phyloP scores from a whole-genome alignment of 2,329 filamentous ascomycete genomes.

The Diplodia scrobiculata region DNA sequence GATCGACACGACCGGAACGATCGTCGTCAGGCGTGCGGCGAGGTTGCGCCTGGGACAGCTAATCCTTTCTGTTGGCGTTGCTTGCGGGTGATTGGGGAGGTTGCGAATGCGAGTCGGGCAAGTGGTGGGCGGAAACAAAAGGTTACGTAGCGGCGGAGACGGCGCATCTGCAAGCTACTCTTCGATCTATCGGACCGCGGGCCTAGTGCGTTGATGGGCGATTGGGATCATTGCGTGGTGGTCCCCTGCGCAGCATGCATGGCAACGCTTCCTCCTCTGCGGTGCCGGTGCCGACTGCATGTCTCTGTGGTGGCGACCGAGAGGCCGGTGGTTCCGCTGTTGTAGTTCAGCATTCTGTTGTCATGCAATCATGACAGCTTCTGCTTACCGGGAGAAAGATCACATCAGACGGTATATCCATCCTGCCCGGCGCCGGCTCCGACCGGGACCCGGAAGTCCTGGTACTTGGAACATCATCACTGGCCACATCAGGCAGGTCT shows the following conservation, averaged over 20 bases:
- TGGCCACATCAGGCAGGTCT: conserved; percentile 15
- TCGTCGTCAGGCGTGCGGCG: neutral
- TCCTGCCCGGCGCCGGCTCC: neutral
- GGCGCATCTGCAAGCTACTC: conserved; percentile 8
- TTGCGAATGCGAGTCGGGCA: neutral
- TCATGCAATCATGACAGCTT: neutral
- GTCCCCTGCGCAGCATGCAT: neutral
- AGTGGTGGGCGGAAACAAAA: neutral
- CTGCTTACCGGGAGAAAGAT: neutral
- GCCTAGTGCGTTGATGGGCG: neutral
- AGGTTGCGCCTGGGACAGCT: neutral
- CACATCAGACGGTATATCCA: neutral
- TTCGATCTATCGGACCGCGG: conserved; percentile 21
- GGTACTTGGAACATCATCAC: conserved; percentile 4
- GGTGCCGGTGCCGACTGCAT: neutral
- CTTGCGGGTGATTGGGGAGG: neutral
- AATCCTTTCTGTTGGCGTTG: neutral
- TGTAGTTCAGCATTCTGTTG: too few species aligned
- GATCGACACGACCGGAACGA: conserved; percentile 2
- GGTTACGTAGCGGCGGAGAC: neutral
- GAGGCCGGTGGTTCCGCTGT: neutral
- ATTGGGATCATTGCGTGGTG: neutral
- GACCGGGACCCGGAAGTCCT: neutral
- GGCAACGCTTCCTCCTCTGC: neutral
- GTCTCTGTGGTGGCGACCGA: neutral